Evolutionary conservation across 2,329 filamentous ascomycete species (phyloP), one percentile per base, ranked within the genome.

Genomic region (Exophiala viscosa): DNA sequence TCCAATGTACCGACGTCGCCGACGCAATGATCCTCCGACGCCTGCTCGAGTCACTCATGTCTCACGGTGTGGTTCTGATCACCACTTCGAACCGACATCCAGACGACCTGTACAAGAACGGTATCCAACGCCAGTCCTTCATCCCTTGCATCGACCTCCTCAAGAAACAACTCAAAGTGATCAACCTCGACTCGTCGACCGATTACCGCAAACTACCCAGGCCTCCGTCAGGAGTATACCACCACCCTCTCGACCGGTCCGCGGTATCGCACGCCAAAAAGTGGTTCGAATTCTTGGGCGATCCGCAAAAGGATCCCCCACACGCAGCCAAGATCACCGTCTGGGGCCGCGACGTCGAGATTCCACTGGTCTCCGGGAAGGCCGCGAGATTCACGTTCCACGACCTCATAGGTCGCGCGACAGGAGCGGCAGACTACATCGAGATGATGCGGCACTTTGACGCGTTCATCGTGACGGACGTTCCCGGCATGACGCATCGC

Each of bases 71-170:
- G 2, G 91, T 97, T 13, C 79, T 99, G 47, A 87, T 99, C 31
- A 97, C 93, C 5, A 99, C 93, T 0, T 95, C 90, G 6, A 99
- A 99, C 71, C 82, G 93, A n/a, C 91, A 96, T 63, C 93, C 93
- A 0, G 85, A 95, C 65, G 92, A 99, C 55, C 80, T 99, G 6
- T 99, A 99, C 78, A 96, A 93, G 71, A 99, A 99, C 68, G 93
- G 93, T 50, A 92, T 99, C 59, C 93, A 99, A 73, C 85, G 93
- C 54, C 86, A 95, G 62, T 95, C 89, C 5, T 99, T 99, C 68
- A 82, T 99, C 45, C 93, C 93, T 0, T 95, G 92, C 61, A 99
- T 99, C 66, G 86, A 91, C 58, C 84, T 99, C 3, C 83, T 99
- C 40, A 92, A 96, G 69, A 81, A 78, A 35, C 83, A 86, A 2